Percentiles rank a stretch among this genome's conserved stretches.
Evolutionary conservation across 2,329 filamentous ascomycete genomes (phyloP).

Genomic region (Cercospora sesami): DNA sequence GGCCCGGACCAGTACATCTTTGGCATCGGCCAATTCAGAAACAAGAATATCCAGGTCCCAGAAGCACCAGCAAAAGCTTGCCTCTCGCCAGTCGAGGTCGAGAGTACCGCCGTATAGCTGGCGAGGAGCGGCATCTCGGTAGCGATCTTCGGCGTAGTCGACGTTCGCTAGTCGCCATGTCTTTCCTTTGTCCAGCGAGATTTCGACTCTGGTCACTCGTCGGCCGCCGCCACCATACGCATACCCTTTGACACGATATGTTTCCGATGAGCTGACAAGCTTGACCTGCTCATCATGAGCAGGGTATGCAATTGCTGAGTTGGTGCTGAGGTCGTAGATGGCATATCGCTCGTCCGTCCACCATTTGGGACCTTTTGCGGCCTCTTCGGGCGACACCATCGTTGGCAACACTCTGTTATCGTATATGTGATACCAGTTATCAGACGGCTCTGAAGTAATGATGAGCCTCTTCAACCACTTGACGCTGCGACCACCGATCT

Average conservation of each 20-base stretch:
- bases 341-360: conserved; percentile 91
- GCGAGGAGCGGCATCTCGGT: conserved; percentile 65
- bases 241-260: conserved; percentile 73
- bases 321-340: conserved; percentile 88
- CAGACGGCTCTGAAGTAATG: conserved; percentile 73
- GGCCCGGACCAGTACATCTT: conserved; percentile 75
- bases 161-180: conserved; percentile 77
- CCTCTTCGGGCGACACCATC: conserved; percentile 78
- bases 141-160: conserved; percentile 81
- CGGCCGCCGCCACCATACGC: conserved; percentile 88
- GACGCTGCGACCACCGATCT: conserved; percentile 88
- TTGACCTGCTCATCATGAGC: conserved; percentile 70
- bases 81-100: conserved; percentile 80
- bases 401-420: conserved; percentile 90
- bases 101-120: conserved; percentile 73
- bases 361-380: conserved; percentile 69
- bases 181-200: conserved; percentile 79
- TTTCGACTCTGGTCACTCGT: conserved; percentile 75
- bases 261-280: conserved; percentile 50
- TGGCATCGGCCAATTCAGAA: conserved; percentile 60
- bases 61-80: conserved; percentile 88
- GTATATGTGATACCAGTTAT: conserved; percentile 95
- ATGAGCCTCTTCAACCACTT: conserved; percentile 88
- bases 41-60: conserved; percentile 73
- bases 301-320: conserved; percentile 78